Percentiles rank a stretch among this genome's conserved stretches.
phyloP scores from a whole-genome alignment of 2,329 filamentous ascomycete species.

The Chalaropsis ovoidea region DNA sequence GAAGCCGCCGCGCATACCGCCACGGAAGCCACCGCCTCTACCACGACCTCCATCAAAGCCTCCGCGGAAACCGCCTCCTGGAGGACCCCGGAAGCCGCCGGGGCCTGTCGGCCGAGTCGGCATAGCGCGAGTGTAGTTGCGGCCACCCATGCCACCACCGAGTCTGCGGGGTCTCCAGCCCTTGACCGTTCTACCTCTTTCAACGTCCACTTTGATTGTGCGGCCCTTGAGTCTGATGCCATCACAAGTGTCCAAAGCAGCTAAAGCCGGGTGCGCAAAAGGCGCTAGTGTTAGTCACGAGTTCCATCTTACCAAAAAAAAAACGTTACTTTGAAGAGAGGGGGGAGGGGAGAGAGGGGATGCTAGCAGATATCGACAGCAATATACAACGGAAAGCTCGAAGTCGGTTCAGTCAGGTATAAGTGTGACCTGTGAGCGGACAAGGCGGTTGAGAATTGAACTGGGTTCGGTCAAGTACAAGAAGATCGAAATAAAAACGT shows the following conservation, averaged over 20 bases:
- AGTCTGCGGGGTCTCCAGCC: conserved; percentile 88
- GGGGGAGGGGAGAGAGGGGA: neutral
- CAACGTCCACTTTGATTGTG: conserved; percentile 87
- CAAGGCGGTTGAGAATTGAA: neutral
- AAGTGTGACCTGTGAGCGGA: conserved; percentile 1
- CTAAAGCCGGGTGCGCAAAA: conserved; percentile 52
- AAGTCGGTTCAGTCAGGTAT: conserved; percentile 12
- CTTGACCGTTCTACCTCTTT: conserved; percentile 86
- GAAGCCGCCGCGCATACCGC: conserved; percentile 36
- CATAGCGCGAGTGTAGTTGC: conserved; percentile 79
- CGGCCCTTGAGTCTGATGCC: conserved; percentile 87
- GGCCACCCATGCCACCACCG: conserved; percentile 82
- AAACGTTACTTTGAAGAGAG: conserved; percentile 7
- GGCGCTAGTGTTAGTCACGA: conserved; percentile 56
- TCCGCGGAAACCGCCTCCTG: conserved; percentile 41
- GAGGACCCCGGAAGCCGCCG: conserved; percentile 46
- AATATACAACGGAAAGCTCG: neutral
- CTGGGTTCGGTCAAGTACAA: conserved; percentile 8
- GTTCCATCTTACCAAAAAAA: conserved; percentile 41
- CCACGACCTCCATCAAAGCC: conserved; percentile 42
- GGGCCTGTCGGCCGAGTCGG: conserved; percentile 60
- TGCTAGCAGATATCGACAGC: neutral
- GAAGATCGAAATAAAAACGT: conserved; percentile 29
- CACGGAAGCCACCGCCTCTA: conserved; percentile 46
- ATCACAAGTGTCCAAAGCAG: conserved; percentile 78